A percentile compares a stretch with the other conserved stretches of the same genome.
Conservation (phyloP, 768 basidiomycete species). For the Naganishia onofrii region DNA sequence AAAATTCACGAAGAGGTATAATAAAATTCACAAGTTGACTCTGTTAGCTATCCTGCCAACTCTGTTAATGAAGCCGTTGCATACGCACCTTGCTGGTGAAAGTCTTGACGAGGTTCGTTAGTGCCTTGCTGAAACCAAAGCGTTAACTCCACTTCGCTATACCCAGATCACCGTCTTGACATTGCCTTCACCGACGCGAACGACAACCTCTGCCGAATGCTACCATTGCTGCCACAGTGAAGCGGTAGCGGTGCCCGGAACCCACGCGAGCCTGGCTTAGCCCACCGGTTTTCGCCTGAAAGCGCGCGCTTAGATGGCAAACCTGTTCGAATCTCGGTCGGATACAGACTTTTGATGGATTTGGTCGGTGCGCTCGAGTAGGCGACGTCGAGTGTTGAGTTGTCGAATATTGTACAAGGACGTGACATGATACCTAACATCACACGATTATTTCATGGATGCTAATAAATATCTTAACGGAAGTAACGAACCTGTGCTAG, state of each 20-base stretch:
- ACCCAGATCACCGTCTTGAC: slow-evolving; percentile 11
- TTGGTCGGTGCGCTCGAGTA: no score
- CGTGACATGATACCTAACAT: no score
- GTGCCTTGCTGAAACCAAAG: slow-evolving; percentile 22
- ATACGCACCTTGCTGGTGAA: slow-evolving; percentile 25
- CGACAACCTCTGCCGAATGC: not conserved
- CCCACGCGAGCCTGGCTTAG: not conserved
- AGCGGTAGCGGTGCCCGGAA: not conserved
- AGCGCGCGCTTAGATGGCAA: not conserved
- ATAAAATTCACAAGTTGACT: not conserved
- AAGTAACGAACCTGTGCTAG: no score
- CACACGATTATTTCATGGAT: no score
- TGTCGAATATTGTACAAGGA: no score
- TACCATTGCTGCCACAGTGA: not conserved
- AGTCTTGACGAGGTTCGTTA: slow-evolving; percentile 28
- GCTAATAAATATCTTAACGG: no score
- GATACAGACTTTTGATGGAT: not conserved
- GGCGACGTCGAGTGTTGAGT: no score
- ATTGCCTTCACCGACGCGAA: not conserved
- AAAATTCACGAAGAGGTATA: not conserved
- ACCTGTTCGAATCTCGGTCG: not conserved
- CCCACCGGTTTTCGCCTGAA: no score
- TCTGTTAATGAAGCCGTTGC: not conserved
- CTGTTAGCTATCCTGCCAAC: not conserved
- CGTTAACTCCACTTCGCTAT: not conserved